These are phyloP conservation scores for Hemileia vastatrix DNA, from an alignment of 1,284 basidiomycete species.

Conservation along the genomic window DNA sequence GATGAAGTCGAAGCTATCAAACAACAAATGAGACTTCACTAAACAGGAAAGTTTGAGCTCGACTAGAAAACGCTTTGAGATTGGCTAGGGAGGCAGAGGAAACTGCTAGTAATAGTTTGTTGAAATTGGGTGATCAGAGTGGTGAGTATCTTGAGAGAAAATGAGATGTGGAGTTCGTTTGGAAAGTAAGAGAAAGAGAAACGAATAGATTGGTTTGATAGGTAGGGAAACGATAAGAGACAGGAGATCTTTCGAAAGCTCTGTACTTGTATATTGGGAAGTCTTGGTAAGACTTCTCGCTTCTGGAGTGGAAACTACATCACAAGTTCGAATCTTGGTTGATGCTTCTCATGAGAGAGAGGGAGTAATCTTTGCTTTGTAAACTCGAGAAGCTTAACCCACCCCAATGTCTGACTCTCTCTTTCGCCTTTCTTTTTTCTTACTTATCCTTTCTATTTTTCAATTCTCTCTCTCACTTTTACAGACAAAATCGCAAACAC, in stretches of 20 bases:
- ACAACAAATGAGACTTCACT: conserved; percentile 71
- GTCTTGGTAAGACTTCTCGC: background rate
- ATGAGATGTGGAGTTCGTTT: background rate
- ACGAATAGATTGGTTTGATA: too few relatives aligned
- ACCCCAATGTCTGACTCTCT: background rate
- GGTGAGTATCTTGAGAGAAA: conserved; percentile 59
- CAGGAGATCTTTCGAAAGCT: too few relatives aligned
- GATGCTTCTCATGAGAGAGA: too few relatives aligned
- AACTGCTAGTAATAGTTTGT: conserved; percentile 74
- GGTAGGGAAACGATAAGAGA: too few relatives aligned
- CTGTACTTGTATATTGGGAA: background rate
- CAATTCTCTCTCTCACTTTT: background rate
- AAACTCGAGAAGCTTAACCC: too few relatives aligned
- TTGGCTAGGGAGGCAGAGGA: conserved; percentile 92
- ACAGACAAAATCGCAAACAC: conserved; percentile 69
- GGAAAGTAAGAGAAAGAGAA: too few relatives aligned
- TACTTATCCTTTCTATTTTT: conserved; percentile 1
- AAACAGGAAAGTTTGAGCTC: conserved; percentile 89
- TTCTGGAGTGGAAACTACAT: too few relatives aligned
- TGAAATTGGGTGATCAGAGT: conserved; percentile 80
- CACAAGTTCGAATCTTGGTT: too few relatives aligned
- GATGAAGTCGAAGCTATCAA: conserved; percentile 70
- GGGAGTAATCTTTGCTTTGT: too few relatives aligned
- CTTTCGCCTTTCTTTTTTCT: background rate
- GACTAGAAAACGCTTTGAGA: conserved; percentile 81